Evolutionary conservation across 495 filamentous ascomycete species (phyloP).

Genomic region (Tuber borchii): DNA sequence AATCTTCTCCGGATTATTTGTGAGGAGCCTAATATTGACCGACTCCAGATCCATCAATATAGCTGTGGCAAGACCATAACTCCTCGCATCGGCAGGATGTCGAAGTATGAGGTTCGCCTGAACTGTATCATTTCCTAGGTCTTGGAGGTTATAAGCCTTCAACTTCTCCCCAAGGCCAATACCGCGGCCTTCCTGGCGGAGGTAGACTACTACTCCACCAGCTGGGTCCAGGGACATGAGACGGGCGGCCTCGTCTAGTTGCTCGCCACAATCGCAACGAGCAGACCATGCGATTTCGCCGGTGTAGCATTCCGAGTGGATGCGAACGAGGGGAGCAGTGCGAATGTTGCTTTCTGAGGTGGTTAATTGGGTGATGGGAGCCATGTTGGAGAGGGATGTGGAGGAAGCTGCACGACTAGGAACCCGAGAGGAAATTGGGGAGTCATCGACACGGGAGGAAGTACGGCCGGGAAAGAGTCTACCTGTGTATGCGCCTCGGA

Average conservation of each 20-base stretch:
- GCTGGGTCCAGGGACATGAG: constrained; percentile 77
- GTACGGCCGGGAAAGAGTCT: constrained; percentile 78
- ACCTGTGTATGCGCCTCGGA: constrained; percentile 85
- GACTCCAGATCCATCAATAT: constrained; percentile 83
- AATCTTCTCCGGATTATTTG: constrained; percentile 98
- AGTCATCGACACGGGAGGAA: constrained; percentile 44
- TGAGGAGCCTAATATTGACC: constrained; percentile 71
- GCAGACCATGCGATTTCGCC: constrained; percentile 98
- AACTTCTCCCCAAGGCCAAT: constrained; percentile 93
- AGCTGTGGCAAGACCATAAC: constrained; percentile 89
- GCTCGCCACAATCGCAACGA: constrained; percentile 94
- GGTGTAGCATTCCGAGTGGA: constrained; percentile 98
- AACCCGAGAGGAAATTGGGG: constrained; percentile 15
- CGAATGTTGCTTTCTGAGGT: constrained; percentile 16
- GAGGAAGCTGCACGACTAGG: constrained; percentile 17
- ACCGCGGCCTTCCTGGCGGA: constrained; percentile 90
- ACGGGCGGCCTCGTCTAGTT: constrained; percentile 90
- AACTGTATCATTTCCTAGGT: constrained; percentile 89
- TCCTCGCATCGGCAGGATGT: constrained; percentile 89
- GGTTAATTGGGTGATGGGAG: constrained; percentile 6
- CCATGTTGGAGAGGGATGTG: constrained; percentile 1
- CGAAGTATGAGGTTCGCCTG: constrained; percentile 87
- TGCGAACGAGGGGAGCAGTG: constrained; percentile 69
- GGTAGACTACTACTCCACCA: constrained; percentile 88
- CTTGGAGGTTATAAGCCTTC: constrained; percentile 96